phyloP scores from a whole-genome alignment of 2,329 filamentous ascomycete species.

The Sarocladiaceae sp. region DNA sequence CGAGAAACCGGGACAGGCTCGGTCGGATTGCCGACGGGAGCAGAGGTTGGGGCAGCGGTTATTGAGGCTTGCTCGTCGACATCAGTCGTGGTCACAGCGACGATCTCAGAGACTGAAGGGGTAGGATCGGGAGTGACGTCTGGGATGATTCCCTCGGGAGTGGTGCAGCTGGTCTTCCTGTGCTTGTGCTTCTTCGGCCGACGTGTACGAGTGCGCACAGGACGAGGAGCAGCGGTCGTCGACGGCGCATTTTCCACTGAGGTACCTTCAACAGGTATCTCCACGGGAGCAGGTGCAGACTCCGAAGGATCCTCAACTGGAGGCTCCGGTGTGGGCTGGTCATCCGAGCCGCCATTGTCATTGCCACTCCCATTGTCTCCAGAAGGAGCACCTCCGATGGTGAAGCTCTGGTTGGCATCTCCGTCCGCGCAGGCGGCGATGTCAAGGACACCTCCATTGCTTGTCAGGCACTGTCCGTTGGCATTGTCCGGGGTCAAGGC shows the following conservation, averaged over 20 bases:
- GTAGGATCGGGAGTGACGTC: background rate
- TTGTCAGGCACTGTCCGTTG: conserved; percentile 41
- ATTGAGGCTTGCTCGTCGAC: background rate
- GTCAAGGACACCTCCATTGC: conserved; percentile 38
- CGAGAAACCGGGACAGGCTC: conserved; percentile 43
- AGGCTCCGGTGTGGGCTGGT: background rate
- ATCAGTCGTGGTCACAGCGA: background rate
- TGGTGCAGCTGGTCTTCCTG: background rate
- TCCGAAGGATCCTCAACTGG: background rate
- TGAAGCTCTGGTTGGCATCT: conserved; percentile 40
- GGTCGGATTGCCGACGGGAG: conserved; percentile 30
- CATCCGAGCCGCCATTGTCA: conserved; percentile 19
- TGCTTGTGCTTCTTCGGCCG: background rate
- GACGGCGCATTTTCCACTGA: background rate
- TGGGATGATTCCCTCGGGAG: background rate
- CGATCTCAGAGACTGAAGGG: background rate
- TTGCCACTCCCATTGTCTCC: conserved; percentile 17
- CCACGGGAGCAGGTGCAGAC: background rate
- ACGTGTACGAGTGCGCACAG: background rate
- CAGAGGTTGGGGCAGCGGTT: background rate
- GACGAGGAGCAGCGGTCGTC: background rate
- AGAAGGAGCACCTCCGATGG: conserved; percentile 15
- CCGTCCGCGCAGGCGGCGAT: conserved; percentile 36
- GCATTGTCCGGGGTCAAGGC: conserved; percentile 41
- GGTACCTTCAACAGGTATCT: background rate